These are phyloP conservation scores for Saccharomycopsis oosterbeekiorum DNA, from an alignment of 805 yeast genomes.

Conservation along the genomic window DNA sequence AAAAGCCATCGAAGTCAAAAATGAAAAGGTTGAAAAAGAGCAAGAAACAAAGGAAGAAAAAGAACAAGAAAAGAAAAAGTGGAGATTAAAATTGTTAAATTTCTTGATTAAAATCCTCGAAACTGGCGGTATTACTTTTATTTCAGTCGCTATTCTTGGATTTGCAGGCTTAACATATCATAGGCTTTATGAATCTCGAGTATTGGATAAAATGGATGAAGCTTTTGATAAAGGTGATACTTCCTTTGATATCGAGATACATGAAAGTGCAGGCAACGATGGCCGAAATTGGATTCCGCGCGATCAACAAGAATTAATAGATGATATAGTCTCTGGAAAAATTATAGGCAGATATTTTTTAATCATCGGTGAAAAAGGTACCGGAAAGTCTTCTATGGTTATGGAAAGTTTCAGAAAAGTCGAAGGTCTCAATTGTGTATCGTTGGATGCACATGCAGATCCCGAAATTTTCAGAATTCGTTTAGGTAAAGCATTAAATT, in stretches of 20 bases:
- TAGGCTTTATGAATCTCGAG: conserved; percentile 46
- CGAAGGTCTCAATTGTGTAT: conserved; percentile 53
- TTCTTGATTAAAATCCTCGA: conserved; percentile 39
- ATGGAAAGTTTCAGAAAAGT: conserved; percentile 60
- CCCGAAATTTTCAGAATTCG: conserved; percentile 74
- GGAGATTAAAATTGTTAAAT: not conserved
- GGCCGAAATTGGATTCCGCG: conserved; percentile 55
- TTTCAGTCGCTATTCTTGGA: conserved; percentile 59
- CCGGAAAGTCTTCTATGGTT: conserved; percentile 72
- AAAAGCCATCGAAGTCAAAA: not conserved
- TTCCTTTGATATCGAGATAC: conserved; percentile 49
- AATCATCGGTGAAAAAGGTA: conserved; percentile 76
- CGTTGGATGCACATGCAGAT: conserved; percentile 77
- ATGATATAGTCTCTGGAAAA: conserved; percentile 57
- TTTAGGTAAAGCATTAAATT: conserved; percentile 65
- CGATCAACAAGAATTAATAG: conserved; percentile 54
- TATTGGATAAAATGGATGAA: conserved; percentile 48
- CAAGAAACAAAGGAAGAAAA: conserved; percentile 1
- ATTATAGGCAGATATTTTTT: conserved; percentile 59
- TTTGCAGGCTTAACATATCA: conserved; percentile 68
- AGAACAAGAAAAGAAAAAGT: conserved; percentile 1
- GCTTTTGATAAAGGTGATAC: conserved; percentile 66
- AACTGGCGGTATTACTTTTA: conserved; percentile 61
- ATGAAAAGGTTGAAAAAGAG: not conserved
- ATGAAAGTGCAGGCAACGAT: conserved; percentile 31